phyloP scores from a whole-genome alignment of 805 yeast genomes.

The Saturnispora dispora region DNA sequence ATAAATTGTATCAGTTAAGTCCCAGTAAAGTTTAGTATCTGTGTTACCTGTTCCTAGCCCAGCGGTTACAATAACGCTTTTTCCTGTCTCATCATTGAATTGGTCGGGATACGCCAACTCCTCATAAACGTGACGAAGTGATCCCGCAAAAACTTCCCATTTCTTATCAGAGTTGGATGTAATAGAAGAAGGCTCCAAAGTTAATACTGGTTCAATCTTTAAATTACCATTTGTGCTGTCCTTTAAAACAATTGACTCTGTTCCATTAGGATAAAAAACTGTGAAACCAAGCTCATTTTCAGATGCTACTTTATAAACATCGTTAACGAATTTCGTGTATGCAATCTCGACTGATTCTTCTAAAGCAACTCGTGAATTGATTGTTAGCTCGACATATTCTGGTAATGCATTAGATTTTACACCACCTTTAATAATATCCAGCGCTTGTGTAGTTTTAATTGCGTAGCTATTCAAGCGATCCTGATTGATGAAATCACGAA shows the following conservation, averaged over 20 bases:
- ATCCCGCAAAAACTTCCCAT: constrained; percentile 37
- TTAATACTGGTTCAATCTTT: constrained; percentile 13
- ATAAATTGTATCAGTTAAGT: constrained; percentile 47
- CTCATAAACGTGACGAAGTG: constrained; percentile 38
- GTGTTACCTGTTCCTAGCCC: constrained; percentile 61
- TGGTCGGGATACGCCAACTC: constrained; percentile 32
- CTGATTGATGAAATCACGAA: constrained; percentile 28
- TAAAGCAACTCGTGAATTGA: constrained; percentile 39
- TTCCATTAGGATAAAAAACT: constrained; percentile 11
- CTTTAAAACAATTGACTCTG: constrained; percentile 23
- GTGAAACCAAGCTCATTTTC: constrained; percentile 28
- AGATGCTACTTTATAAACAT: constrained; percentile 28
- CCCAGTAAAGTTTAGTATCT: constrained; percentile 59
- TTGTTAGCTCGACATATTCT: constrained; percentile 34
- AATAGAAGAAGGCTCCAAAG: constrained; percentile 41
- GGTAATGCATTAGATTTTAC: constrained; percentile 44
- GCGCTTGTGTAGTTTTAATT: constrained; percentile 40
- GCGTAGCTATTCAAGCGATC: constrained; percentile 28
- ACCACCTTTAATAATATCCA: constrained; percentile 40
- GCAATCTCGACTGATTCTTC: constrained; percentile 33
- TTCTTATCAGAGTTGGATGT: constrained; percentile 45
- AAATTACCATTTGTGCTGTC: constrained; percentile 18
- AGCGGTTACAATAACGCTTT: constrained; percentile 42
- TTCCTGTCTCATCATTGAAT: constrained; percentile 15
- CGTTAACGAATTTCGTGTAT: constrained; percentile 25